Percentiles rank a stretch among this genome's conserved stretches.
These are phyloP conservation scores for Cupressus sempervirens DNA, from an alignment of 75 land plant genomes.

Conservation along the genomic window DNA sequence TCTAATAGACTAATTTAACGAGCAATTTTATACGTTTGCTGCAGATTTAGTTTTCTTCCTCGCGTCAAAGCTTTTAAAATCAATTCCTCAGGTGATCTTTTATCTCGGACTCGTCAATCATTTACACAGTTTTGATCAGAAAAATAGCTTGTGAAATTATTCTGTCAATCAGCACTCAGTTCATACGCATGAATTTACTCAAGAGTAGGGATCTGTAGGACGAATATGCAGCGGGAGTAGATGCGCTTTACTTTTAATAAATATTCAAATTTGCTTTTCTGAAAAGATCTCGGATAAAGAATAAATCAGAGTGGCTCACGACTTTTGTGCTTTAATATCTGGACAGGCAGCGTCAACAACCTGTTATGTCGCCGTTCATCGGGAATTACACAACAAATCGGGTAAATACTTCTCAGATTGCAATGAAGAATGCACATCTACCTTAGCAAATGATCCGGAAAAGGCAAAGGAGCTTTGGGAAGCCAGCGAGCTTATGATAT, in stretches of 20 bases:
- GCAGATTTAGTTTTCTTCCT: constrained; percentile 64
- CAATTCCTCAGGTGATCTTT: constrained; percentile 43
- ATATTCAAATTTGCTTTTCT: no score
- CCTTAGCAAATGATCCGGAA: constrained; percentile 22
- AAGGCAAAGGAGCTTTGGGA: constrained; percentile 53
- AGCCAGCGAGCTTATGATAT: constrained; percentile 30
- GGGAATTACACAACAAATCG: constrained; percentile 34
- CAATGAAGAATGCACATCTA: constrained; percentile 53
- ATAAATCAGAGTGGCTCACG: no score
- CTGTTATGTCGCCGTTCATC: constrained; percentile 79
- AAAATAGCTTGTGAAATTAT: no score
- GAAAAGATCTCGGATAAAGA: no score
- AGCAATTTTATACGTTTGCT: neutral
- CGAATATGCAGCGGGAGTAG: no score
- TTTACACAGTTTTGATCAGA: no score
- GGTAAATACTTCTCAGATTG: constrained; percentile 86
- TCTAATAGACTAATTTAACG: neutral
- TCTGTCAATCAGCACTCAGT: no score
- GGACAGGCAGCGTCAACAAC: constrained; percentile 84
- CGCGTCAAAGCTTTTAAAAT: constrained; percentile 57
- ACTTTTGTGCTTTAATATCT: neutral
- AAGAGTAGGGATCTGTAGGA: no score
- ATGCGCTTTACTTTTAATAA: no score
- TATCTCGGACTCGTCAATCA: no score
- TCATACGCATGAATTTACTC: no score